Evolutionary conservation across 2,329 filamentous ascomycete genomes (phyloP), one percentile per base, ranked within the genome.

Genomic region (Cladorrhinum sp.): DNA sequence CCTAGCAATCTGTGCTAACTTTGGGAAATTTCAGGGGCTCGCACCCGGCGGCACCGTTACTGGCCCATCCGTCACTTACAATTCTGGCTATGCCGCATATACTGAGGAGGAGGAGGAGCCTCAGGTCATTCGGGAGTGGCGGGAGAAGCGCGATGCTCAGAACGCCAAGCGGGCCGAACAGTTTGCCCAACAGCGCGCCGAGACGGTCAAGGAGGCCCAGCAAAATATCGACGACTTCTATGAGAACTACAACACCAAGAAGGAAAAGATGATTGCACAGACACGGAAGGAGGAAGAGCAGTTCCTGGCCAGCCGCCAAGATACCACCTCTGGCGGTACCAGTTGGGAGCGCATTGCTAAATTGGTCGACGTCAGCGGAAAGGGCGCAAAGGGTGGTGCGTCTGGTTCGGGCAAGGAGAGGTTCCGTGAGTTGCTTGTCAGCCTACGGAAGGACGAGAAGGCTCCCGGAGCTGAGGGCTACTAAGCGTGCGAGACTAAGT

Each of bases 321-420:
- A 98, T 74, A 97, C 93, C 42, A 91, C 92, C 23, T 91, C 91
- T 10, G 95, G 95, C 55, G 95, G 95, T 64, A 99, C 95, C 4
- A 96, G 91, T 82, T 99, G 95, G 95, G 95, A 99, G 79, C 89
- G 95, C 68, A 98, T 99, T 72, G 90, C 93, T 23, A 99, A 98
- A 80, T 77, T 99, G 69, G 93, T 98, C n/a, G 95, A 99, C 76
- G 78, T 99, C 66, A 97, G 92, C 71, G 95, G 95, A 64, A 99
- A 98, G 80, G 92, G 94, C 14, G 79, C 85, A 62, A 90, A 88
- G 76, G 93, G 94, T 61, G 94, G 93, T 72, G 92, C 91, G 49
- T 87, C 87, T 63, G 94, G 93, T 51, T 96, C 91, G 63, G 93
- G 94, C 70, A 99, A 99, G 84, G 92, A 96, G 76, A 91, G 92